Percentiles rank a stretch among this genome's conserved stretches.
These are phyloP conservation scores for Trichomonascaceae sp. DNA, from an alignment of 1,139 yeast species.

Conservation along the genomic window DNA sequence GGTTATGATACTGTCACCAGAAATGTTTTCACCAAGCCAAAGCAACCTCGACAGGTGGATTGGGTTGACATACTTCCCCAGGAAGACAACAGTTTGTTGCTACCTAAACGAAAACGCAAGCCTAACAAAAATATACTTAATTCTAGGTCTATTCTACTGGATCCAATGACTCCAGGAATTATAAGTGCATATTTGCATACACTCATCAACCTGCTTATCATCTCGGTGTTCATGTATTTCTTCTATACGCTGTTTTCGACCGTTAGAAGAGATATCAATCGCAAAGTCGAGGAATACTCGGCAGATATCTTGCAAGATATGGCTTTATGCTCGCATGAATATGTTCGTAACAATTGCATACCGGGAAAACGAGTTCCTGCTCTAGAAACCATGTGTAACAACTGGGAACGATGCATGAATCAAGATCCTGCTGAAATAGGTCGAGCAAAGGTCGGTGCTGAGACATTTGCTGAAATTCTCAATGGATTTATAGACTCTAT, in stretches of 20 bases:
- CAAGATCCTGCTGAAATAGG: slow-evolving; percentile 79
- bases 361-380: slow-evolving; percentile 56
- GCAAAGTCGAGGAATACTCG: slow-evolving; percentile 59
- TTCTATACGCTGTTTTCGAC: slow-evolving; percentile 52
- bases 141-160: slow-evolving; percentile 24
- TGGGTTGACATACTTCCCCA: background rate
- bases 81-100: background rate
- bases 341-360: slow-evolving; percentile 63
- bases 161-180: slow-evolving; percentile 60
- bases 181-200: slow-evolving; percentile 69
- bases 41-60: background rate
- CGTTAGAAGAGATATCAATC: slow-evolving; percentile 63
- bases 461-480: slow-evolving; percentile 72
- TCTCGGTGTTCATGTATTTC: slow-evolving; percentile 49
- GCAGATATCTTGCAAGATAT: slow-evolving; percentile 60
- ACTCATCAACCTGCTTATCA: slow-evolving; percentile 54
- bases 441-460: slow-evolving; percentile 69
- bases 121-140: background rate
- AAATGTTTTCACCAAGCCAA: background rate
- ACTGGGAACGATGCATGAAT: slow-evolving; percentile 82
- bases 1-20: background rate
- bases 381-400: slow-evolving; percentile 60
- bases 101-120: background rate
- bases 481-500: slow-evolving; percentile 73
- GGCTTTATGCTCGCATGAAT: slow-evolving; percentile 63